A percentile compares a stretch with the other conserved stretches of the same genome.
These are phyloP conservation scores for Parietaria judaica DNA, from an alignment of 306 rosid species.

Conservation along the genomic window DNA sequence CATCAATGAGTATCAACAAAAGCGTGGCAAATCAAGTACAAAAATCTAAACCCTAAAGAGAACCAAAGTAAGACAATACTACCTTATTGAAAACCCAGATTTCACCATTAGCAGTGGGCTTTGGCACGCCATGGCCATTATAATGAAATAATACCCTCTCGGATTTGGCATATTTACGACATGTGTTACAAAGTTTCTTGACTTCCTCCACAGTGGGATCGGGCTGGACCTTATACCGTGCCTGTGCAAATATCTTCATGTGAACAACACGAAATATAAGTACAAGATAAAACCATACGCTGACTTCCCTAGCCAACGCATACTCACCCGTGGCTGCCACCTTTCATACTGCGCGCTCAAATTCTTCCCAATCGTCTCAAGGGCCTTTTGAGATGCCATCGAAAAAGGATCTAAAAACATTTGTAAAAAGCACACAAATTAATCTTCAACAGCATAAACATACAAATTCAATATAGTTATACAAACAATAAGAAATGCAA, in stretches of 20 bases:
- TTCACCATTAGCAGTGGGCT: slow-evolving; percentile 95
- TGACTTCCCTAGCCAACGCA: slow-evolving; percentile 6
- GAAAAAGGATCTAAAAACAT: slow-evolving; percentile 76
- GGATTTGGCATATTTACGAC: slow-evolving; percentile 73
- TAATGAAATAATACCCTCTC: slow-evolving; percentile 97
- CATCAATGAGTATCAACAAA: slow-evolving; percentile 15
- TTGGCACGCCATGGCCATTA: slow-evolving; percentile 99
- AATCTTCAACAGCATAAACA: too few relatives aligned
- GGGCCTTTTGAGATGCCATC: slow-evolving; percentile 91
- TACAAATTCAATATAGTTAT: too few relatives aligned
- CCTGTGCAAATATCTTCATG: slow-evolving; percentile 47
- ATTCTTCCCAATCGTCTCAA: slow-evolving; percentile 82
- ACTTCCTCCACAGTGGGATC: slow-evolving; percentile 98
- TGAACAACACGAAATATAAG: slow-evolving; percentile 21
- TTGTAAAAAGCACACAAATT: not conserved
- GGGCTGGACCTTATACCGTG: slow-evolving; percentile 81
- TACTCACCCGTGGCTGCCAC: slow-evolving; percentile 94
- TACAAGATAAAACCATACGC: not conserved
- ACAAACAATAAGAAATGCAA: too few relatives aligned
- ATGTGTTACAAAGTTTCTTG: slow-evolving; percentile 89
- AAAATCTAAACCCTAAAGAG: not conserved
- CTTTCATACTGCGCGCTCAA: slow-evolving; percentile 89
- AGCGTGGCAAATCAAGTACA: not conserved
- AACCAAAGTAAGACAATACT: slow-evolving; percentile 11
- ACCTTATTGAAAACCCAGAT: slow-evolving; percentile 99